Evolutionary conservation across 176 grass and related monocot species (phyloP).

Genomic region (Lolium rigidum): DNA sequence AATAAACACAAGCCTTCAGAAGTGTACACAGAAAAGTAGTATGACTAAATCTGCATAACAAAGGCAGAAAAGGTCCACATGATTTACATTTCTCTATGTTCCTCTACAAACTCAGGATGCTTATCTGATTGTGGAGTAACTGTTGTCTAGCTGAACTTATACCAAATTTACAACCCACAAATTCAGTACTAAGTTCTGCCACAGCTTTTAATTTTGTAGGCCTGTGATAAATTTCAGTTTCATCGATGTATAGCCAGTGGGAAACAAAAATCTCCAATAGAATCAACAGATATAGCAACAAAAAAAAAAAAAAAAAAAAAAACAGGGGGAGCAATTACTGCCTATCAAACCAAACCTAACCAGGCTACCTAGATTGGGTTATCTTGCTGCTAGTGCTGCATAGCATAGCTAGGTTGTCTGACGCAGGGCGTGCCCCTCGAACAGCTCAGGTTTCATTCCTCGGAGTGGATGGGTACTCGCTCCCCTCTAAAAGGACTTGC

Average conservation of each 20-base stretch:
- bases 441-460: neutral
- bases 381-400: neutral
- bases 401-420: neutral
- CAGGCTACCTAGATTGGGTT: neutral
- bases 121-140: constrained; percentile 6
- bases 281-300: neutral
- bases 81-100: neutral
- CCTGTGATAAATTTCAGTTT: neutral
- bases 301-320: neutral
- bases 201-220: neutral
- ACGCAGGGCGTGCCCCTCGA: neutral
- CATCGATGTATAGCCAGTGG: constrained; percentile 7
- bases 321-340: neutral
- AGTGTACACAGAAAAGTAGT: neutral
- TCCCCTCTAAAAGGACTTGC: constrained; percentile 5
- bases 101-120: no score
- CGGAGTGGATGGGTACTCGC: neutral
- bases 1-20: neutral
- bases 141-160: neutral
- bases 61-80: neutral
- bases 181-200: neutral
- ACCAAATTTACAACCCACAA: neutral
- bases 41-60: neutral
- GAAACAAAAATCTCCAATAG: neutral
- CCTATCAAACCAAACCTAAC: constrained; percentile 16